A percentile compares a stretch with the other conserved stretches of the same genome.
These are phyloP conservation scores for Talaromyces sp. DNA, from an alignment of 2,329 filamentous ascomycete genomes.

Conservation along the genomic window DNA sequence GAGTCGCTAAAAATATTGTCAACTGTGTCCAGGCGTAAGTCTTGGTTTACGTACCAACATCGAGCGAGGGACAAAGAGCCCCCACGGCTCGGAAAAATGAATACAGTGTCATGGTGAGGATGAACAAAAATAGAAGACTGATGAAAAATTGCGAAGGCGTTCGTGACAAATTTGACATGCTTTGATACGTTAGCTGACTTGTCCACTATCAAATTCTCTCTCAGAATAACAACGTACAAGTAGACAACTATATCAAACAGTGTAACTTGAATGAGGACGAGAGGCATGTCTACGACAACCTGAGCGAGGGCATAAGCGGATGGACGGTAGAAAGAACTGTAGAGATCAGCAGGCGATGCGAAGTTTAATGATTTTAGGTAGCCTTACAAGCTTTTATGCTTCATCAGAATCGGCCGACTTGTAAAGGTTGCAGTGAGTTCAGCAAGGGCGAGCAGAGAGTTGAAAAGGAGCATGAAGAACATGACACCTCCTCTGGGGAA, in stretches of 20 bases:
- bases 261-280: slow-evolving; percentile 52
- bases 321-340: slow-evolving; percentile 57
- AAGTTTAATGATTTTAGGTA: not conserved
- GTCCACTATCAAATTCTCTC: too few species aligned
- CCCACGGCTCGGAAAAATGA: slow-evolving; percentile 48
- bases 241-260: slow-evolving; percentile 58
- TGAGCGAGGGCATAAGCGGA: slow-evolving; percentile 55
- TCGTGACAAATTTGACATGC: slow-evolving; percentile 50
- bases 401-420: slow-evolving; percentile 59
- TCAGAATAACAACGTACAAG: slow-evolving; percentile 32
- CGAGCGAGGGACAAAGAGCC: slow-evolving; percentile 44
- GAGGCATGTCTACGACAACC: slow-evolving; percentile 52
- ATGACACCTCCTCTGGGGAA: slow-evolving; percentile 57
- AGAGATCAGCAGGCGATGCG: slow-evolving; percentile 6
- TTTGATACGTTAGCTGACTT: slow-evolving; percentile 7
- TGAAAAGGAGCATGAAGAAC: slow-evolving; percentile 59
- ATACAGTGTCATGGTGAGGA: slow-evolving; percentile 51
- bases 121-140: slow-evolving; percentile 49
- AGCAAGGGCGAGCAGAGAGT: slow-evolving; percentile 55
- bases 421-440: slow-evolving; percentile 58
- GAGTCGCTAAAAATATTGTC: slow-evolving; percentile 30
- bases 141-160: slow-evolving; percentile 60
- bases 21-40: slow-evolving; percentile 19
- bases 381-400: slow-evolving; percentile 59
- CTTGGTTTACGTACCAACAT: slow-evolving; percentile 33